Base-by-base conservation (phyloP, 805 yeast species). In the Teunomyces aglyptinius region DNA sequence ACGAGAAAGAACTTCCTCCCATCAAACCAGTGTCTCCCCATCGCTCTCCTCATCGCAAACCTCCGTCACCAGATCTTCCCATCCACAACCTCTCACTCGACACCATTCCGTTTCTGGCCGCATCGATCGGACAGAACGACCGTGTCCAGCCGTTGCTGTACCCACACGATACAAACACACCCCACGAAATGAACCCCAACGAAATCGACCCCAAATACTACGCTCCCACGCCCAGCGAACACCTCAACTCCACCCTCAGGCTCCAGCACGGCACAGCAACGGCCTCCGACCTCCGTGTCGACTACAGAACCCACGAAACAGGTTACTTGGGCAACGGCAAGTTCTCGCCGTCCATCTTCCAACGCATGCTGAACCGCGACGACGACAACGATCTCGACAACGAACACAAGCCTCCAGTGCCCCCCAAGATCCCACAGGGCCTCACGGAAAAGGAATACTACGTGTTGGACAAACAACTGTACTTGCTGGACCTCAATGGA, bases 181-280 rank as follows among this genome's bases (percentile, higher is more conserved):
- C 65, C 13, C 63, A 60, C 29, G 89, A 76, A 40, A 90, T 91
- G 60, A 94, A 91, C 0, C 98, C 99, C 38, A 15, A 39, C 31
- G 91, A 96, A 43, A 91, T 77, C 49, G 87, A 77, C 46, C 82
- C 85, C 61, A 91, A 86, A 42, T 97, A 60, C 49, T 65, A 73
- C 49, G 80, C 81, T 0, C 81, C 81, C 3, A 68, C 77, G 0
- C 80, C 81, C 2, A 64, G 68, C 38, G 78, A 75, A 45, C 73
- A 70, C 46, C 56, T 70, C 10, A 53, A 57, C 38, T 28, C 49
- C 24, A 54, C 52, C 8, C 39, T 56, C 26, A 50, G 65, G 13
- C 51, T 64, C 20, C 64, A 59, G 45, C 49, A 49, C 39, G 65
- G 65, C 5, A 46, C 48, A 2, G 49, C 46, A 4, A 49, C 49